Base-by-base conservation (phyloP, 2,329 filamentous ascomycete species). In the Aspergillus floridensis region DNA sequence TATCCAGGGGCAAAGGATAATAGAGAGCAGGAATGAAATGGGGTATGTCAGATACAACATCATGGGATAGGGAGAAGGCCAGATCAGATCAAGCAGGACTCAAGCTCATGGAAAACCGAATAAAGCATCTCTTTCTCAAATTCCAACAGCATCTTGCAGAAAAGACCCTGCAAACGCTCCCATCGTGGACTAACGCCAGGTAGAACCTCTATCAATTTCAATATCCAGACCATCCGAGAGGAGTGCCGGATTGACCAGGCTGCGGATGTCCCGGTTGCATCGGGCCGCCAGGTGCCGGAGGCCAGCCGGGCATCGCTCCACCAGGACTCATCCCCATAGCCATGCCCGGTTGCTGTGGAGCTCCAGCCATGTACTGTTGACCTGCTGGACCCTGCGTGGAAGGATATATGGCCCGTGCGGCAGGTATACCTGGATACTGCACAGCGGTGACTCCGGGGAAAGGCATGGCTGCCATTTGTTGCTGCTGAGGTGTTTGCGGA, bases 231-330 rank as follows among this genome's bases (percentile, higher is more conserved):
- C 74, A 76, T 52, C 74, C 74, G 16, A 76, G 63, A 53, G 73
- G 72, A 62, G 69, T 73, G 46, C 73, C 73, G 38, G 74, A 73
- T 61, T 75, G 71, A 48, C 74, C 75, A 29, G 69, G 70, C 54
- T 76, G 75, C 14, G 74, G 70, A 52, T 76, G 74, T 52, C 72
- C 72, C 5, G 74, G 71, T 57, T 74, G 75, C 67, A 77, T 72
- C 26, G 68, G 69, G 16, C 67, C 70, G 50, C 70, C 70, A n/a
- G 73, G 69, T 1, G 68, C 68, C 31, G 68, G 59, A 24, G 75
- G 68, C 76, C 76, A 78, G 19, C 72, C 72, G 5, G 73, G 69
- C 62, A 77, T 73, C 35, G 68, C 70, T 29, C 68, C 71, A 46
- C 64, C 69, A 5, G 69, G 68, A 51, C 64, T 70, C 71, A 76